Evolutionary conservation across 306 rosid species (phyloP), one percentile per base, ranked within the genome.

Genomic region (Medicago lupulina): DNA sequence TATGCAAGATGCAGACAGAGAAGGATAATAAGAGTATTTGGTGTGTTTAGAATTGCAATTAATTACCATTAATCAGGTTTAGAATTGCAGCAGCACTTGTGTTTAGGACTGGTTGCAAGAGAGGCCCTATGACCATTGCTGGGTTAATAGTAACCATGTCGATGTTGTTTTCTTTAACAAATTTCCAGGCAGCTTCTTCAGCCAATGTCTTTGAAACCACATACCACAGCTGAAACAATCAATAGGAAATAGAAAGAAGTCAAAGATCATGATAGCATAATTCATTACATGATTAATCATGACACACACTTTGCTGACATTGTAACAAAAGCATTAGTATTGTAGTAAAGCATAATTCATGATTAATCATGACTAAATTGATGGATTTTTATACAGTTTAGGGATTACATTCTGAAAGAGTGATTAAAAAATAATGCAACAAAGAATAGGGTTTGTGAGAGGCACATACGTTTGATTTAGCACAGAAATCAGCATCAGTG

Each of bases 121-220:
- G 89, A 76, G 97, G 93, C 70, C 97, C 97, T 13, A 90, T 84
- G 73, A 88, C 92, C 88, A 88, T 84, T 36, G 92, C 88, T 25
- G 96, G 97, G 81, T 90, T 90, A 67, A 90, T 84, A 39, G 88
- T 73, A 78, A 90, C 93, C 87, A 90, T 43, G 83, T 92, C 96
- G 53, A 92, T 81, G 65, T 85, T 86, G 68, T 92, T 88, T 81
- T 90, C 92, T 75, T 79, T 81, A 9, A 64, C 89, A 81, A 90
- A 90, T 74, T 87, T 90, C 93, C 97, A 90, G 75, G 93, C 96
- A 74, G 89, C 88, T 7, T 92, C 93, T 86, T 92, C 96, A 21
- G 93, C 96, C 79, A 92, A 80, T 67, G 93, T 92, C 89, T 92
- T 92, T 55, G 97, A 92, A 74, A 90, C 85, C 78, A 83, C 84